phyloP scores from a whole-genome alignment of 1,284 basidiomycete species.

The Chiua sp. region DNA sequence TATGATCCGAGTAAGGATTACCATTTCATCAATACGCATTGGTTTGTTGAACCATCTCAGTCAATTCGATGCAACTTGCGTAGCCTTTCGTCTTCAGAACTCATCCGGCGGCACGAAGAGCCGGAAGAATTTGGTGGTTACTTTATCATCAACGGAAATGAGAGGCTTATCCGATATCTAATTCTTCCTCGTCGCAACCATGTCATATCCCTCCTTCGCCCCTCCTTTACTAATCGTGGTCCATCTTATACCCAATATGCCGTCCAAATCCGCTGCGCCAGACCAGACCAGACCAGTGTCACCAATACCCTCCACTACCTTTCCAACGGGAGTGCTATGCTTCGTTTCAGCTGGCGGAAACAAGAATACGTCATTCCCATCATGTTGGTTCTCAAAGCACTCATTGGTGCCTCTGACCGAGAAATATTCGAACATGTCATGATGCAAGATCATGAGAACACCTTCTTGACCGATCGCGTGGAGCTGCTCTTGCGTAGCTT shows the following conservation, averaged over 20 bases:
- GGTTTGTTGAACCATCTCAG: constrained; percentile 44
- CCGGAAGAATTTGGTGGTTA: constrained; percentile 99
- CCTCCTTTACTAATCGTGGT: constrained; percentile 91
- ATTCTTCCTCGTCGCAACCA: constrained; percentile 92
- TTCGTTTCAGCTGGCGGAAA: constrained; percentile 97
- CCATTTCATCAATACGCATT: constrained; percentile 3
- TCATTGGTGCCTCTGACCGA: constrained; percentile 94
- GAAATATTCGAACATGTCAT: constrained; percentile 99
- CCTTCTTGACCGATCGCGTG: constrained; percentile 97
- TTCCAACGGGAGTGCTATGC: constrained; percentile 93
- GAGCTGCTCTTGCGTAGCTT: constrained; percentile 98
- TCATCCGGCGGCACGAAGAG: constrained; percentile 94
- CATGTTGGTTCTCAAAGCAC: constrained; percentile 96
- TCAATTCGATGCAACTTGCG: constrained; percentile 95
- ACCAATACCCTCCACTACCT: constrained; percentile 99
- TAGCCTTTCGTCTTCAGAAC: constrained; percentile 83
- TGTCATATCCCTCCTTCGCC: constrained; percentile 85
- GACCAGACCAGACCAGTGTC: constrained; percentile 88
- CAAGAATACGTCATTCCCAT: constrained; percentile 99
- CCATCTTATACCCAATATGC: constrained; percentile 95
- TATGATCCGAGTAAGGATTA: constrained; percentile 87
- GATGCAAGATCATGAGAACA: constrained; percentile 97
- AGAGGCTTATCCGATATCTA: constrained; percentile 97
- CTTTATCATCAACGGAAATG: constrained; percentile 99
- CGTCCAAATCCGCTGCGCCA: constrained; percentile 94